A percentile compares a stretch with the other conserved stretches of the same genome.
These are phyloP conservation scores for Boletus subparvulus DNA, from an alignment of 768 basidiomycete species.

Conservation along the genomic window DNA sequence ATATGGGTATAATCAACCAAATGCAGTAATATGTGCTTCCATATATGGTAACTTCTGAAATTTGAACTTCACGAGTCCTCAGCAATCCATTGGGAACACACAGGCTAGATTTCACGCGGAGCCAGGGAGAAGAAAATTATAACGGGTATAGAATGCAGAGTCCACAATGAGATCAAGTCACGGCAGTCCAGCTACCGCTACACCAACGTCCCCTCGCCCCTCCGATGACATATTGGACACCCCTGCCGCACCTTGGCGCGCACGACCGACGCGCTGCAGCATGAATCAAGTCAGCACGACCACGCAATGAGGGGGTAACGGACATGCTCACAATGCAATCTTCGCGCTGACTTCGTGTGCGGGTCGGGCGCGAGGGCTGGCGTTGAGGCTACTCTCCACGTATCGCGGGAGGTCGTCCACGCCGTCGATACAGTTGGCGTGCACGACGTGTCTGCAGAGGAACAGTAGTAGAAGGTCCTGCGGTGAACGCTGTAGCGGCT, in stretches of 20 bases:
- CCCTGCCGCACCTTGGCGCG: conserved; percentile 61
- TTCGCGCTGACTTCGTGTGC: conserved; percentile 58
- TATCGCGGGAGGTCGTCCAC: conserved; percentile 61
- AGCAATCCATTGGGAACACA: neutral
- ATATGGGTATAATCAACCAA: neutral
- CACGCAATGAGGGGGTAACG: neutral
- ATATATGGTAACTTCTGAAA: neutral
- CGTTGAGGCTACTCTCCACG: conserved; percentile 50
- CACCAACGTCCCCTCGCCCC: conserved; percentile 44
- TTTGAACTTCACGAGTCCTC: no score
- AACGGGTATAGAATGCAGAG: conserved; percentile 15
- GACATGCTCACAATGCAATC: conserved; percentile 68
- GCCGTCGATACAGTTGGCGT: conserved; percentile 73
- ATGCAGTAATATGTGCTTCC: neutral
- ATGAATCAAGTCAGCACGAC: neutral
- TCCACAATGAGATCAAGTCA: conserved; percentile 13
- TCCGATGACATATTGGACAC: conserved; percentile 76
- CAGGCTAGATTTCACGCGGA: neutral
- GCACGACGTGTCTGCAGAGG: conserved; percentile 86
- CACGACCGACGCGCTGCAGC: conserved; percentile 65
- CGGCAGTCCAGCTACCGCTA: neutral
- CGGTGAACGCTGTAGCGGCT: conserved; percentile 55
- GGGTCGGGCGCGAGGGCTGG: conserved; percentile 39
- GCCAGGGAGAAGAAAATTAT: neutral
- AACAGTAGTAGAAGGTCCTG: conserved; percentile 71